Percentiles rank a stretch among this genome's conserved stretches.
Evolutionary conservation across 2,329 filamentous ascomycete species (phyloP).

Genomic region (Myriosclerotinia curreyana): DNA sequence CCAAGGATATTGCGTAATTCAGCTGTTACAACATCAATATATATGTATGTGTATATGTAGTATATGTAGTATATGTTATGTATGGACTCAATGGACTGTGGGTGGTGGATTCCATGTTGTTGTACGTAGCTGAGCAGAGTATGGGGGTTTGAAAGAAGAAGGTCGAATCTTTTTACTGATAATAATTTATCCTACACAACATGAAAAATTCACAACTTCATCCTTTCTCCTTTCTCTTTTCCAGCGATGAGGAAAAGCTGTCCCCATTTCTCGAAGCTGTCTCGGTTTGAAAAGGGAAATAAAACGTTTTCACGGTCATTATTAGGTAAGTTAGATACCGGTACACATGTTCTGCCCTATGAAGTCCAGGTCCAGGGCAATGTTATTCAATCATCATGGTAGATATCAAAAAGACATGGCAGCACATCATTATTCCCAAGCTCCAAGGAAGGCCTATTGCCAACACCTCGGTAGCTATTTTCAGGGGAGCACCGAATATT

Average conservation of each 20-base stretch:
- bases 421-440: neutral
- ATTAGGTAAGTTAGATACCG: neutral
- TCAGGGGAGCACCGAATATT: neutral
- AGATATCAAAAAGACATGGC: neutral
- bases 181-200: neutral
- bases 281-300: neutral
- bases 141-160: neutral
- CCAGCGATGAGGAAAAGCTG: conserved; percentile 6
- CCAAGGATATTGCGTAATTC: neutral
- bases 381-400: too few species aligned
- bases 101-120: neutral
- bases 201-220: neutral
- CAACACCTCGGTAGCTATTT: neutral
- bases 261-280: conserved; percentile 3
- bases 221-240: conserved; percentile 2
- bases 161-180: neutral
- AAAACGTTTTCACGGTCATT: neutral
- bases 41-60: neutral
- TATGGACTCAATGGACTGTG: too few species aligned
- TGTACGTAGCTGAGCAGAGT: neutral
- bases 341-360: too few species aligned
- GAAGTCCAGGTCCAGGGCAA: neutral
- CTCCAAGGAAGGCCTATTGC: neutral
- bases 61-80: too few species aligned
- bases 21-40: conserved; percentile 1